Conservation (phyloP, 495 filamentous ascomycete genomes). For the Penicillium canescens region DNA sequence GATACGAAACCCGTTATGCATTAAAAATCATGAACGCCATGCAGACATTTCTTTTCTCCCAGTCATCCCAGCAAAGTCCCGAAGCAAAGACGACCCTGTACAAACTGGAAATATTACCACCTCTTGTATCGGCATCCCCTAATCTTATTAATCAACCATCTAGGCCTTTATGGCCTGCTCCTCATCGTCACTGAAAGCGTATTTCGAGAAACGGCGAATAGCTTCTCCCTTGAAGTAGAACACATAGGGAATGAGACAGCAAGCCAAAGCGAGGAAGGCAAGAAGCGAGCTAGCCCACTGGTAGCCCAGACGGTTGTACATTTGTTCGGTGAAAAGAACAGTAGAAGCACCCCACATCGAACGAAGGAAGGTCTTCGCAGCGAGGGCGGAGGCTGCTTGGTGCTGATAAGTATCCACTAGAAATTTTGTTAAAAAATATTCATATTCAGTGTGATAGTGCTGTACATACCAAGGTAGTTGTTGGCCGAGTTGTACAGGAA, state of each 20-base stretch:
- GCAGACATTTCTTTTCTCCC: conserved; percentile 2
- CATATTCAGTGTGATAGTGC: not conserved
- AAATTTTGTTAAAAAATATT: conserved; percentile 10
- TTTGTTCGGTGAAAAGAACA: conserved; percentile 78
- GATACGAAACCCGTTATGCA: conserved; percentile 12
- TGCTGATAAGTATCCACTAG: conserved; percentile 80
- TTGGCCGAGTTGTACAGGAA: conserved; percentile 84
- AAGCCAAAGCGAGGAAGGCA: conserved; percentile 68
- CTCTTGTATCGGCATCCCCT: not conserved
- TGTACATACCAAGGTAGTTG: conserved; percentile 64
- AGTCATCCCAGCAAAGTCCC: not conserved
- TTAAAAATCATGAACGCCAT: conserved; percentile 2
- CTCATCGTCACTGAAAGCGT: conserved; percentile 62
- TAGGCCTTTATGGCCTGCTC: conserved; percentile 33
- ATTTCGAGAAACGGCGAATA: conserved; percentile 65
- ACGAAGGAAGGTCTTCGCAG: conserved; percentile 78
- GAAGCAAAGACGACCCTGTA: not conserved
- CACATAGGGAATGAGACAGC: conserved; percentile 73
- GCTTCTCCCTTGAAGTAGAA: conserved; percentile 73
- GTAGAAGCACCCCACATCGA: conserved; percentile 76
- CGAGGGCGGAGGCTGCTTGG: conserved; percentile 82
- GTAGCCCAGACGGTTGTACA: conserved; percentile 71
- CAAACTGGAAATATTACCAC: not conserved
- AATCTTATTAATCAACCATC: not conserved
- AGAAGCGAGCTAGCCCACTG: conserved; percentile 75